Evolutionary conservation across 345 rosid genomes (phyloP).

Genomic region (Isatis tinctoria): DNA sequence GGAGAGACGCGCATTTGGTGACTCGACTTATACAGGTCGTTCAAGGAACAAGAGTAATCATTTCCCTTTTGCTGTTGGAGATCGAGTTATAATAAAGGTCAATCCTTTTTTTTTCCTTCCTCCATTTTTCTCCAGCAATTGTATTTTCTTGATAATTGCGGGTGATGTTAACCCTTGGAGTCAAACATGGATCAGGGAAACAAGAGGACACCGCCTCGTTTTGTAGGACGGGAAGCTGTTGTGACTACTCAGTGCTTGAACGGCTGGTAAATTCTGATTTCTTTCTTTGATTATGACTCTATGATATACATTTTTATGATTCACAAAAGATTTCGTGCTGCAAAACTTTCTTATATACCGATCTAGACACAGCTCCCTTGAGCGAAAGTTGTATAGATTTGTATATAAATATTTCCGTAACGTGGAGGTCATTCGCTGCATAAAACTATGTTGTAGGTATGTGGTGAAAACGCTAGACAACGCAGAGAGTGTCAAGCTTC

Average conservation of each 20-base stretch:
- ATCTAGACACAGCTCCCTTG: slow-evolving; percentile 7
- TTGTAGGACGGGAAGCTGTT: slow-evolving; percentile 95
- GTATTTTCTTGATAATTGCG: not conserved
- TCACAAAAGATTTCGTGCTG: not conserved
- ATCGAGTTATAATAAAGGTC: slow-evolving; percentile 89
- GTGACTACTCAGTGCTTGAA: slow-evolving; percentile 96
- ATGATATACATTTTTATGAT: not conserved
- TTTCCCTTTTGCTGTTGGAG: slow-evolving; percentile 86
- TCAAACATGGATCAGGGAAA: slow-evolving; percentile 64
- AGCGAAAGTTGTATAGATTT: not conserved
- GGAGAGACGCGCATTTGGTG: slow-evolving; percentile 70
- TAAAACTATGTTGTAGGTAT: slow-evolving; percentile 47
- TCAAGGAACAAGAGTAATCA: slow-evolving; percentile 72
- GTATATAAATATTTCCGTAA: not conserved
- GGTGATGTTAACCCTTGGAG: slow-evolving; percentile 20
- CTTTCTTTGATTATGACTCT: not conserved
- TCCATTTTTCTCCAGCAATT: not conserved
- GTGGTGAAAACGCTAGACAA: slow-evolving; percentile 94
- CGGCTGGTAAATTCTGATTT: slow-evolving; percentile 63
- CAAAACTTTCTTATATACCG: not conserved
- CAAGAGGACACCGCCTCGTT: slow-evolving; percentile 91
- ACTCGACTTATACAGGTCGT: slow-evolving; percentile 38
- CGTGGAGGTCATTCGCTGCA: not conserved
- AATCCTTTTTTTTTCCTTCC: not conserved
- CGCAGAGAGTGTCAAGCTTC: slow-evolving; percentile 93